phyloP scores from a whole-genome alignment of 371 early-diverging fungal genomes.

The Enterospora canceri region DNA sequence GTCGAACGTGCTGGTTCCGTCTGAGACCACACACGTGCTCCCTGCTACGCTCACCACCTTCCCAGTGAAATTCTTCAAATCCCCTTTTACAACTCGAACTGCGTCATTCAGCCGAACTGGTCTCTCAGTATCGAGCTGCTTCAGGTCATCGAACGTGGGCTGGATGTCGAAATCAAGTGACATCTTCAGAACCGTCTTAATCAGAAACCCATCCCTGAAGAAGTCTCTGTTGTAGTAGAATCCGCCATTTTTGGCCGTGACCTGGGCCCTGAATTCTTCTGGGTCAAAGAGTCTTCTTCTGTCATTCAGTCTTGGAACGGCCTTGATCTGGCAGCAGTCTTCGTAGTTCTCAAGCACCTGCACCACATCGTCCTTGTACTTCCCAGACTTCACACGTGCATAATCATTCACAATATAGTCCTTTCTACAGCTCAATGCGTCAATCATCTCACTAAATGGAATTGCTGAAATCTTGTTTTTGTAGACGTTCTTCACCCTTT shows the following conservation, averaged over 20 bases:
- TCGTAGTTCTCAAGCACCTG: constrained; percentile 59
- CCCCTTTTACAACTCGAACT: constrained; percentile 74
- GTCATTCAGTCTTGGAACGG: constrained; percentile 71
- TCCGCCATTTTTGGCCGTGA: constrained; percentile 59
- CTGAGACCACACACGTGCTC: constrained; percentile 59
- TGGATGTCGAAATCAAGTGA: constrained; percentile 66
- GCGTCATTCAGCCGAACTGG: constrained; percentile 69
- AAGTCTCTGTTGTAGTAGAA: constrained; percentile 67
- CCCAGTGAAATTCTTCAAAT: constrained; percentile 68
- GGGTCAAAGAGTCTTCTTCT: constrained; percentile 48
- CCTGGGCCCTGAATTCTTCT: constrained; percentile 28
- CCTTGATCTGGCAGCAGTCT: constrained; percentile 62
- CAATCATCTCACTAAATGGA: constrained; percentile 82
- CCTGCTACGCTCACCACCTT: constrained; percentile 63
- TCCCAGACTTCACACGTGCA: constrained; percentile 81
- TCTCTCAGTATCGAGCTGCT: constrained; percentile 59
- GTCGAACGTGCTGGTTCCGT: constrained; percentile 46
- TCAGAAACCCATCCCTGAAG: constrained; percentile 73
- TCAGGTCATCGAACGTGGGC: constrained; percentile 72
- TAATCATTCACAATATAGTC: constrained; percentile 68
- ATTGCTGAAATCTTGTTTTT: constrained; percentile 67
- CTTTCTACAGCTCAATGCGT: constrained; percentile 65
- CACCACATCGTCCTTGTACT: constrained; percentile 80
- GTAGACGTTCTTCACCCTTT: constrained; percentile 65
- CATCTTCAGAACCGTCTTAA: constrained; percentile 68